Evolutionary conservation across 495 filamentous ascomycete species (phyloP).

Genomic region (Penicillium tannophilum): DNA sequence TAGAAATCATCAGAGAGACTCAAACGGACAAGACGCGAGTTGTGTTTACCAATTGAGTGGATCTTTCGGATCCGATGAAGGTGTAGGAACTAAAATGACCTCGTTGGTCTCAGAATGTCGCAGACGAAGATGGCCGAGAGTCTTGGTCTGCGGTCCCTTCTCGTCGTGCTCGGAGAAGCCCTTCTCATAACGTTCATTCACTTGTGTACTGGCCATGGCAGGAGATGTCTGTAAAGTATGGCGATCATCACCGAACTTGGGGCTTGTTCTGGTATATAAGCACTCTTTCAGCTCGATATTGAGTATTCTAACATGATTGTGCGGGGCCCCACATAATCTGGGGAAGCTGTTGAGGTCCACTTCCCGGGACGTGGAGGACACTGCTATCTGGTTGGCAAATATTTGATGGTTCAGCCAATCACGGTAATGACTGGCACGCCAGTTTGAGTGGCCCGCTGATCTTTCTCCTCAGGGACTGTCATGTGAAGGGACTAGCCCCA

Average conservation of each 20-base stretch:
- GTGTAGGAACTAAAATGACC: conserved; percentile 31
- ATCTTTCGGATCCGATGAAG: conserved; percentile 31
- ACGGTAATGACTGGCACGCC: too few species aligned
- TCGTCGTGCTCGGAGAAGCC: neutral
- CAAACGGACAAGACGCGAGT: conserved; percentile 28
- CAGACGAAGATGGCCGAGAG: conserved; percentile 50
- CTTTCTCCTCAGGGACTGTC: neutral
- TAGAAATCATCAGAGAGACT: conserved; percentile 20
- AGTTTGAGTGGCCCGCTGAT: neutral
- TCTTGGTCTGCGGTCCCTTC: conserved; percentile 11
- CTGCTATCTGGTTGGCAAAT: neutral
- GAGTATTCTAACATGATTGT: neutral
- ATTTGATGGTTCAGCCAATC: conserved; percentile 1
- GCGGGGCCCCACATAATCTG: conserved; percentile 13
- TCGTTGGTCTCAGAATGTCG: conserved; percentile 49
- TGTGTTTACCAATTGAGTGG: conserved; percentile 34
- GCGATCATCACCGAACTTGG: conserved; percentile 1
- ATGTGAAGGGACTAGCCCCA: neutral
- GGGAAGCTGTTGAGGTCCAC: conserved; percentile 14
- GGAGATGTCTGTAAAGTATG: neutral
- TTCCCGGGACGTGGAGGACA: conserved; percentile 9
- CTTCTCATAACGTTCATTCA: neutral
- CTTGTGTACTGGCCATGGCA: neutral
- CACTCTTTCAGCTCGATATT: neutral
- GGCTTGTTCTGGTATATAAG: neutral